Conservation (phyloP, 2,329 filamentous ascomycete species). For the Proliferodiscus dingleyae region DNA sequence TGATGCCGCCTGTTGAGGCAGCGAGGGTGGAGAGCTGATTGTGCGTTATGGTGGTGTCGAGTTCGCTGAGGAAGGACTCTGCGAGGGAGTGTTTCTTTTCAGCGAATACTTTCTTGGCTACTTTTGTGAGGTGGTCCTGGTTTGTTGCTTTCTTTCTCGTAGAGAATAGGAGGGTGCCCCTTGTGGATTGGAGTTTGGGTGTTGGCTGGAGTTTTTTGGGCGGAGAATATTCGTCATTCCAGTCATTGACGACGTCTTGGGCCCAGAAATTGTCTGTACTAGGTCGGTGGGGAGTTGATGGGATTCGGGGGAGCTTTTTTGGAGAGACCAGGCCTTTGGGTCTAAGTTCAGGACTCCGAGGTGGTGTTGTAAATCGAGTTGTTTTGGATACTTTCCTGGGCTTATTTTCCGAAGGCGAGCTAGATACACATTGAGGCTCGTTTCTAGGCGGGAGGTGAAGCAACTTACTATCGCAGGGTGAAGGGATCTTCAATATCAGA, state of each 20-base stretch:
- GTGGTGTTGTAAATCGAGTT: conserved; percentile 24
- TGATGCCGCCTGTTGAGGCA: conserved; percentile 62
- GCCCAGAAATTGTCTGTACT: conserved; percentile 57
- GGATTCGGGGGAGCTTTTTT: conserved; percentile 38
- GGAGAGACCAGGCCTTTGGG: conserved; percentile 23
- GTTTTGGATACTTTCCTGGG: conserved; percentile 18
- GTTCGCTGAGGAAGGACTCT: conserved; percentile 57
- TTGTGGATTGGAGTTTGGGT: conserved; percentile 22
- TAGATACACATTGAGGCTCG: conserved; percentile 10
- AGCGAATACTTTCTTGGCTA: conserved; percentile 57
- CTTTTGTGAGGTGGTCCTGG: conserved; percentile 33
- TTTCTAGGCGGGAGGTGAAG: neutral
- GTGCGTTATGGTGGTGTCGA: conserved; percentile 61
- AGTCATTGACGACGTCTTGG: conserved; percentile 53
- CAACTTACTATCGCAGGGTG: conserved; percentile 21
- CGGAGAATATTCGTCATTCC: conserved; percentile 59
- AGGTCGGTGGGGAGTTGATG: conserved; percentile 48
- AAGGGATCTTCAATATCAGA: conserved; percentile 22
- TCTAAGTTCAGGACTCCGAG: conserved; percentile 23
- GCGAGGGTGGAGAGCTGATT: conserved; percentile 56
- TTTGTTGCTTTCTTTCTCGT: conserved; percentile 31
- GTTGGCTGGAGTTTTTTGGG: conserved; percentile 36
- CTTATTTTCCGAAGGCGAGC: conserved; percentile 22
- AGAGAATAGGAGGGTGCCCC: conserved; percentile 8
- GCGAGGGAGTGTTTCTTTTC: conserved; percentile 58